Conservation (phyloP, 225 moss, liverwort and hornwort species). For the Marchantia polymorpha region DNA sequence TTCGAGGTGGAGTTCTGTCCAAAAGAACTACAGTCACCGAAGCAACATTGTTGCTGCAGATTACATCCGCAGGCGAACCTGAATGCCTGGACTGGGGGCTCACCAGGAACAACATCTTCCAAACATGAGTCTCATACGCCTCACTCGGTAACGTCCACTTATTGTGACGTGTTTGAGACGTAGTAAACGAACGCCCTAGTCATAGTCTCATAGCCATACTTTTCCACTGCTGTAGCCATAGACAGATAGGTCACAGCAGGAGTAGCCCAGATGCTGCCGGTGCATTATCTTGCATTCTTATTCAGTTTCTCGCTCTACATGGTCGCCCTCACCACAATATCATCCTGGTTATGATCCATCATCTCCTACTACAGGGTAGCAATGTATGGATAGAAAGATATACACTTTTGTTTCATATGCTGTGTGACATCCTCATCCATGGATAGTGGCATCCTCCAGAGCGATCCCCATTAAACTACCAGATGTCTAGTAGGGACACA, state of each 20-base stretch:
- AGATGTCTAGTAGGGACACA: background rate
- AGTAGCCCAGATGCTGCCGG: background rate
- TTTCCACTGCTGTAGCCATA: background rate
- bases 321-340: background rate
- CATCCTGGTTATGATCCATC: background rate
- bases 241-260: background rate
- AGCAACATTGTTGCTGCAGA: background rate
- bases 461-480: background rate
- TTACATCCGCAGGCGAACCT: constrained; percentile 1
- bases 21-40: constrained; percentile 1
- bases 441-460: too few relatives aligned
- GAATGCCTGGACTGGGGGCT: background rate
- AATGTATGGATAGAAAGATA: too few relatives aligned
- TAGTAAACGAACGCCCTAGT: background rate
- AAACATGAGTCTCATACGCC: background rate
- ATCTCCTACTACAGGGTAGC: background rate
- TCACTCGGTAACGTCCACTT: background rate
- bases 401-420: too few relatives aligned
- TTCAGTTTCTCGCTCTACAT: background rate
- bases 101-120: background rate
- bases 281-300: background rate
- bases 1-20: background rate
- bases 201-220: background rate
- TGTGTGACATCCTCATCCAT: too few relatives aligned
- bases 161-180: background rate